Evolutionary conservation across 768 basidiomycete genomes (phyloP), one percentile per base, ranked within the genome.

Genomic region (Tricholoma sp.): DNA sequence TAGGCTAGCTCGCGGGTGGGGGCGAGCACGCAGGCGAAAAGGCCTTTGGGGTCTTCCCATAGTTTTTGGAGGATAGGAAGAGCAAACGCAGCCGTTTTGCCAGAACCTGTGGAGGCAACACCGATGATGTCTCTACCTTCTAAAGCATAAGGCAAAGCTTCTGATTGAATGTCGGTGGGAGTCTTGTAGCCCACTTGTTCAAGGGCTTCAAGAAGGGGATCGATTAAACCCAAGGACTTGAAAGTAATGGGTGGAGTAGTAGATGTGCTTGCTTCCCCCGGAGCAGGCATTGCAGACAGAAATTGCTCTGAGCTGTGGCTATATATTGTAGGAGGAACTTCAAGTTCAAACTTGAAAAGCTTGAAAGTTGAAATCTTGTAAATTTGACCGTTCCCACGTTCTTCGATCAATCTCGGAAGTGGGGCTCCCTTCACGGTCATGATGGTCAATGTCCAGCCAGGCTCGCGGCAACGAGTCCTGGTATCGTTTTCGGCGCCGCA

Each of bases 1-100:
- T 89, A 95, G 31, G 97, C 97, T 63, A 99, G 78, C 74, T 99
- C 97, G 66, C 96, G 86, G n/a, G 97, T 99, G 11, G 97, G 97
- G 14, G 96, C 94, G 37, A 99, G 79, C 14, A 98, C 85, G 66
- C 92, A 89, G 12, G 94, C 94, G 69, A 94, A 99, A 39, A 96
- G 81, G 19, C 93, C 91, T 66, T 88, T 88, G 47, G 97, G 97
- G 29, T 95, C 90, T 50, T 94, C 90, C 94, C 94, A 98, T 71
- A 98, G 74, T 63, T 92, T 92, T 72, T 99, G 97, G 34, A 99
- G 75, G 57, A 99, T 96, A 2, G 97, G 97, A 5, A 98, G 75
- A 22, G 92, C 94, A 72, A 98, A 98, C 19, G 97, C 95, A 14
- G 94, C 96, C 0, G 97, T 98, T 77, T 99, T 98, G 63, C 96